Evolutionary conservation across 225 moss, liverwort and hornwort species (phyloP).

Genomic region (Anthoceros angustus): DNA sequence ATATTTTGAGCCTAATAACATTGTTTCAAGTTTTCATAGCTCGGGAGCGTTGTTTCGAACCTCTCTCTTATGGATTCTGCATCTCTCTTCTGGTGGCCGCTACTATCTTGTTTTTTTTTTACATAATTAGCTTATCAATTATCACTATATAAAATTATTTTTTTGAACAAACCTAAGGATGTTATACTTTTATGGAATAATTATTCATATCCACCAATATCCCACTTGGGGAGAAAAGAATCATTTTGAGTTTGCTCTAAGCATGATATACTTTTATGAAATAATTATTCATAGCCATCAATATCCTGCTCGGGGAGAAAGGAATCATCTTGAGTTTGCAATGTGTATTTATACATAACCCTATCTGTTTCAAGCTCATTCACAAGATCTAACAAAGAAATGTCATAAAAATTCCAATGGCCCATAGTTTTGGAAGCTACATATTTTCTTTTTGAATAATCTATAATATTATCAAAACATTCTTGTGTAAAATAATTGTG

Average conservation of each 20-base stretch:
- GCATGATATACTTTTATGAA: not conserved
- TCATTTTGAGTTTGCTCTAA: not conserved
- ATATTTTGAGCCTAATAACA: no score
- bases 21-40: no score
- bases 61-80: no score
- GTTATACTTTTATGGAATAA: not conserved
- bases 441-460: not conserved
- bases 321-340: not conserved
- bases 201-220: not conserved
- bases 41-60: no score
- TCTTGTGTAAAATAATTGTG: not conserved
- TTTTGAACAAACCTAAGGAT: not conserved
- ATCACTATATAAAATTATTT: no score
- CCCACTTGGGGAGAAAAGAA: not conserved
- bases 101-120: no score
- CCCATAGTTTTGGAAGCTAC: not conserved
- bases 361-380: not conserved
- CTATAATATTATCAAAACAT: not conserved
- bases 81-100: no score
- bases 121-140: no score
- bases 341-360: not conserved
- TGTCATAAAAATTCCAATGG: not conserved
- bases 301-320: not conserved
- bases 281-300: not conserved
- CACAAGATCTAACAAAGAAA: not conserved